A percentile compares a stretch with the other conserved stretches of the same genome.
Evolutionary conservation across 306 rosid species (phyloP).

Genomic region (Trifolium pratense): DNA sequence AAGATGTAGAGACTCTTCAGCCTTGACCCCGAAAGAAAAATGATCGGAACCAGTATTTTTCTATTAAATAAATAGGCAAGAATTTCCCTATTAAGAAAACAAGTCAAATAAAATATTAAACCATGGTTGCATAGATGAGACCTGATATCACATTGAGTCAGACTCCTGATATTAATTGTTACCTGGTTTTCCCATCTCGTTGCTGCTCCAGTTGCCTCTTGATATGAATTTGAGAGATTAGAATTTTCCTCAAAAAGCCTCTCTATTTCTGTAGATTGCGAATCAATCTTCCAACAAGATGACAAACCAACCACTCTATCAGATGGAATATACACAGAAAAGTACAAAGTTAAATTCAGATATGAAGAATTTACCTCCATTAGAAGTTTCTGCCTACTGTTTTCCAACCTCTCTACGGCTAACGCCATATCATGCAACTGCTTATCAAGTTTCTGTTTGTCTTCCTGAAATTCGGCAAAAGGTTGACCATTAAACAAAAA

Average conservation of each 20-base stretch:
- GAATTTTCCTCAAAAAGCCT: slow-evolving; percentile 93
- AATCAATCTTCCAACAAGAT: slow-evolving; percentile 73
- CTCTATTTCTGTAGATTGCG: slow-evolving; percentile 89
- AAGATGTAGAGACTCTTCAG: slow-evolving; percentile 8
- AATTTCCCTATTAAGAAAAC: slow-evolving; percentile 15
- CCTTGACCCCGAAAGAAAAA: slow-evolving; percentile 3
- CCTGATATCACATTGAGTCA: slow-evolving; percentile 31
- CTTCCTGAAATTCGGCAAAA: slow-evolving; percentile 62
- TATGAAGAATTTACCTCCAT: slow-evolving; percentile 61
- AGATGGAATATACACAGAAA: slow-evolving; percentile 38
- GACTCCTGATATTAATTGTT: slow-evolving; percentile 21
- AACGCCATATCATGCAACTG: slow-evolving; percentile 95
- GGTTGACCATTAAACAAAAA: slow-evolving; percentile 39
- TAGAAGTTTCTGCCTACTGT: slow-evolving; percentile 91
- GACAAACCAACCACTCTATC: slow-evolving; percentile 36
- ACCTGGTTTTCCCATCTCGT: slow-evolving; percentile 90
- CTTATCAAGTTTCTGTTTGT: slow-evolving; percentile 83
- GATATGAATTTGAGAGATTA: slow-evolving; percentile 66
- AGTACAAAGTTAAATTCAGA: slow-evolving; percentile 25
- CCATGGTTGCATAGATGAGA: slow-evolving; percentile 18
- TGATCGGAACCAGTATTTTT: neutral
- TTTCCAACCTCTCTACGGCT: slow-evolving; percentile 87
- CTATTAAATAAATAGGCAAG: neutral
- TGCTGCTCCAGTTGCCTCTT: slow-evolving; percentile 63
- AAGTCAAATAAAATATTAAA: slow-evolving; percentile 15